Conservation (phyloP, 192 early-diverging fungal species). For the Coemansia sp. region DNA sequence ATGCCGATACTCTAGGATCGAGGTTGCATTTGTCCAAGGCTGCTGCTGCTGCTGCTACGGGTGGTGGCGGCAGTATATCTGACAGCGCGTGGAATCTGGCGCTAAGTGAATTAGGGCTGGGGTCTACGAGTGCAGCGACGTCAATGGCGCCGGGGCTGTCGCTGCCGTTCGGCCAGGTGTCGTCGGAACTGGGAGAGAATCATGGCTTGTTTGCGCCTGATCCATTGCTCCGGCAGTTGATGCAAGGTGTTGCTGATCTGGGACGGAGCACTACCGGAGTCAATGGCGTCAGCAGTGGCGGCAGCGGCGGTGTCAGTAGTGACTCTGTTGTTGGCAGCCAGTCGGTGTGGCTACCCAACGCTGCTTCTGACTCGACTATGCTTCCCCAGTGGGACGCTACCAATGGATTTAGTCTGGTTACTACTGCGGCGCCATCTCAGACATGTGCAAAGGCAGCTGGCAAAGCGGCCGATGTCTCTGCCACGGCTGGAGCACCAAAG, state of each 20-base stretch:
- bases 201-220: slow-evolving; percentile 30
- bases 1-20: not conserved
- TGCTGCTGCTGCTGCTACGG: not conserved
- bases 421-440: not conserved
- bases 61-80: not conserved
- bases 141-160: slow-evolving; percentile 1
- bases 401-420: not conserved
- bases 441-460: not conserved
- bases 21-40: not conserved
- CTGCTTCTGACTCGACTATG: slow-evolving; percentile 17
- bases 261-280: not conserved
- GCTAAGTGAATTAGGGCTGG: slow-evolving; percentile 39
- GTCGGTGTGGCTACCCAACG: slow-evolving; percentile 24
- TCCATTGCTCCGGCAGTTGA: slow-evolving; percentile 40
- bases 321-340: not conserved
- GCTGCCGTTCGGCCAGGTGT: not conserved
- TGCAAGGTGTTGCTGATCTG: slow-evolving; percentile 30
- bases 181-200: slow-evolving; percentile 2
- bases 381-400: slow-evolving; percentile 19
- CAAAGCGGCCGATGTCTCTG: not conserved
- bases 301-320: not conserved
- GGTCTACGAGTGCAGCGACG: not conserved
- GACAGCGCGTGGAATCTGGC: slow-evolving; percentile 30
- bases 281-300: not conserved
- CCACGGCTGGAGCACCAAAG: not conserved